These are phyloP conservation scores for Metarhizium rileyi DNA, from an alignment of 2,329 filamentous ascomycete species.

Conservation along the genomic window DNA sequence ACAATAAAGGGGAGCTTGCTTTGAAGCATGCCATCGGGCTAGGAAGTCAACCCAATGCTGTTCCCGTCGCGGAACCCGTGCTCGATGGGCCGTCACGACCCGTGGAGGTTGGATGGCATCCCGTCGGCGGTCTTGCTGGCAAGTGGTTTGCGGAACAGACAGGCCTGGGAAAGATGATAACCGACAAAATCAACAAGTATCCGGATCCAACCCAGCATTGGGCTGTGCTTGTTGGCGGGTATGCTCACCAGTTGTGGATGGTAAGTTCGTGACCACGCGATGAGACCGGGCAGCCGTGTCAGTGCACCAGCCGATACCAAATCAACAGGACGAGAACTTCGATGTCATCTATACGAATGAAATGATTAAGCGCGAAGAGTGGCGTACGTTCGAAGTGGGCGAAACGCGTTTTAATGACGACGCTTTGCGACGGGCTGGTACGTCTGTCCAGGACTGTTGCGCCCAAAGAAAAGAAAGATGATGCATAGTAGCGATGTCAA, in stretches of 20 bases:
- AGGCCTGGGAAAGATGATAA: constrained; percentile 45
- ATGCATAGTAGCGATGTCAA: no score
- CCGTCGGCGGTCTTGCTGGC: constrained; percentile 43
- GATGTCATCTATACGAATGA: constrained; percentile 49
- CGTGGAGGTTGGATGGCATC: constrained; percentile 49
- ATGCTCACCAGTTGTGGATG: constrained; percentile 51
- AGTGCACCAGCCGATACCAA: background rate
- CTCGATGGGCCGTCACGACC: constrained; percentile 21
- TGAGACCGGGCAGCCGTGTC: background rate
- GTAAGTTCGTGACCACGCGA: constrained; percentile 19
- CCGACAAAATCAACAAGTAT: constrained; percentile 41
- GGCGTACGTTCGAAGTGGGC: constrained; percentile 41
- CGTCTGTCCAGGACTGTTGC: constrained; percentile 10
- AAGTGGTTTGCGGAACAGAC: constrained; percentile 51
- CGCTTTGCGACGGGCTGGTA: constrained; percentile 37
- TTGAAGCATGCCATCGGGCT: constrained; percentile 26
- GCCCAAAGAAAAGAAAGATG: background rate
- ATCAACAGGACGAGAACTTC: constrained; percentile 39
- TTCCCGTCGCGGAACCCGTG: constrained; percentile 19
- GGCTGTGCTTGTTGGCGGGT: constrained; percentile 47
- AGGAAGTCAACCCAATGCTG: constrained; percentile 20
- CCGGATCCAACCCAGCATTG: constrained; percentile 52
- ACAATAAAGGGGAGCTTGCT: constrained; percentile 25
- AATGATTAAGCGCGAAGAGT: constrained; percentile 33
- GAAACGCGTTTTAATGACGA: constrained; percentile 46